Evolutionary conservation across 2,329 filamentous ascomycete genomes (phyloP), one percentile per base, ranked within the genome.

Genomic region (Ophiostoma sp.): DNA sequence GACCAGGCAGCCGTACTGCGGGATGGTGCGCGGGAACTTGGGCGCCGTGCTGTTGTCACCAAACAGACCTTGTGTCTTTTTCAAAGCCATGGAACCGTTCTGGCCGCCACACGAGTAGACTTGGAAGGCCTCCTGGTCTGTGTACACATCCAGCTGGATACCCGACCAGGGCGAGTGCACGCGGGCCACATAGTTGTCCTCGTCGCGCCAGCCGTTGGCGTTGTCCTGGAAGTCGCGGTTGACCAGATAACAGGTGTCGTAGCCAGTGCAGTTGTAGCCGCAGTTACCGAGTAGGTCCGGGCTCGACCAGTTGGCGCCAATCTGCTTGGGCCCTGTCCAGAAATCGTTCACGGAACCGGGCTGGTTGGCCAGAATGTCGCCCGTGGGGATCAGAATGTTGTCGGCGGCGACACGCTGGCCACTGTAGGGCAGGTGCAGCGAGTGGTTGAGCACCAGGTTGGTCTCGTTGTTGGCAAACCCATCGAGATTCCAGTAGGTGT

Each of bases 111-210:
- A 98, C 75, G 89, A 90, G 85, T 97, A 98, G 78, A 98, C 87
- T 83, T 98, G 95, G 82, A 97, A 90, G 3, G 93, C 94, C 12
- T 92, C 89, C 84, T 97, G 94, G 83, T 97, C 93, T 8, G 91
- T 90, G 82, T 87, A 93, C 77, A 98, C 85, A 73, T 97, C 92
- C 73, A 98, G 80, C 80, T 90, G 89, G 81, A 98, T 97, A 66
- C 95, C 95, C 0, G 92, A 94, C 88, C 89, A 94, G 4, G 88
- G 85, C 50, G 91, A 92, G 2, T 89, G 89, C 36, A 97, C 84
- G 8, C 87, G 88, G 0, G 94, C 90, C 1, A 91, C 86, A 48
- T 88, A 91, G 28, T 84, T 83, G 52, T 78, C 83, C 57, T 85
- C 82, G 0, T 81, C 85, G 71, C 86, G 87, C 92, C 92, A 93